Evolutionary conservation across 768 basidiomycete species (phyloP).

Genomic region (Amanita rimosa): DNA sequence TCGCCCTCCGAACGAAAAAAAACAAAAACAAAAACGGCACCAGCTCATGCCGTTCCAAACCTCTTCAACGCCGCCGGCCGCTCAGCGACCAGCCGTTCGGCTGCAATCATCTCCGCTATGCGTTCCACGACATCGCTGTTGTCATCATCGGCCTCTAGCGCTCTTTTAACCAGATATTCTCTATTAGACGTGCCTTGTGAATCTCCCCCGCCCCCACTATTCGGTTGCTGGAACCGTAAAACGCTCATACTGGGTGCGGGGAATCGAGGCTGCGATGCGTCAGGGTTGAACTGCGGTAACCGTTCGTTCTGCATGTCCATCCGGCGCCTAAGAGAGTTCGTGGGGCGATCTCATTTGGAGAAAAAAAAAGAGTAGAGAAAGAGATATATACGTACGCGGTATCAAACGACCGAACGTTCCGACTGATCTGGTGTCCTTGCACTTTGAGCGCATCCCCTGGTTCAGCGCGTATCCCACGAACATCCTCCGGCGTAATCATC

Average conservation of each 20-base stretch:
- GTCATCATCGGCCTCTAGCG: conserved; percentile 47
- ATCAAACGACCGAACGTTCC: conserved; percentile 59
- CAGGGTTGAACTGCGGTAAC: conserved; percentile 44
- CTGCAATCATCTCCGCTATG: conserved; percentile 53
- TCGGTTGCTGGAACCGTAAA: conserved; percentile 3
- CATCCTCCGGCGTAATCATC: conserved; percentile 17
- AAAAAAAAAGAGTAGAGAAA: background rate
- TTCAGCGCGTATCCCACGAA: conserved; percentile 20
- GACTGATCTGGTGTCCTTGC: conserved; percentile 45
- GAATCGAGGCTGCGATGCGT: conserved; percentile 25
- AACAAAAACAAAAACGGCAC: background rate
- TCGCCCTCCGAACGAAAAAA: too few relatives aligned
- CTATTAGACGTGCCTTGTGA: conserved; percentile 26
- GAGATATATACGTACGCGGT: conserved; percentile 47
- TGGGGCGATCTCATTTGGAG: background rate
- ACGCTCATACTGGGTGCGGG: conserved; percentile 47
- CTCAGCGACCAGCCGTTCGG: conserved; percentile 31
- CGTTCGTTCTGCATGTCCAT: conserved; percentile 69
- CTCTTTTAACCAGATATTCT: conserved; percentile 55
- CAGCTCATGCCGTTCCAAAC: conserved; percentile 40
- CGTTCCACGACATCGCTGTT: conserved; percentile 37
- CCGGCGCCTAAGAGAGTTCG: conserved; percentile 38
- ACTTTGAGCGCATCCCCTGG: conserved; percentile 47
- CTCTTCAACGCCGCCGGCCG: conserved; percentile 49
- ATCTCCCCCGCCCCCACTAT: background rate